Evolutionary conservation across 108 stramenopile genomes (phyloP).

Genomic region (Stephanodiscus minutulus): DNA sequence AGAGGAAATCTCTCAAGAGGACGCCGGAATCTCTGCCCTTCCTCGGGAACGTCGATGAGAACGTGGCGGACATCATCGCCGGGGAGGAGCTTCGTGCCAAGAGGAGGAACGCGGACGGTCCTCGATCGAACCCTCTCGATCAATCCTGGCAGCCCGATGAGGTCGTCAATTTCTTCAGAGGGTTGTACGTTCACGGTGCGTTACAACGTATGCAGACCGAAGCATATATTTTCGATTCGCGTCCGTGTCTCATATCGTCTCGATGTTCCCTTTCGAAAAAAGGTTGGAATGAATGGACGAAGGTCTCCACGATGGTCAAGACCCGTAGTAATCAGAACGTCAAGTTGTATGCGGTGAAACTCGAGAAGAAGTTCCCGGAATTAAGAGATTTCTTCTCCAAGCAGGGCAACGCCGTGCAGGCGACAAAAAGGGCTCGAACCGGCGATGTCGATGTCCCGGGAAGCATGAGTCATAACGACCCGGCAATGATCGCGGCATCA

Average conservation of each 20-base stretch:
- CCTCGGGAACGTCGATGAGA: slow-evolving; percentile 6
- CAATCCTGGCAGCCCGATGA: slow-evolving; percentile 26
- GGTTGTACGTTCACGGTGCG: slow-evolving; percentile 31
- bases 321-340: slow-evolving; percentile 3
- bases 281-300: slow-evolving; percentile 40
- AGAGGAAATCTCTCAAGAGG: slow-evolving; percentile 10
- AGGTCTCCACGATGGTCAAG: slow-evolving; percentile 18
- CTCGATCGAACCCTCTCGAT: neutral
- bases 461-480: neutral
- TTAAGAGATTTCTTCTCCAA: slow-evolving; percentile 26
- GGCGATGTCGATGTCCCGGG: neutral
- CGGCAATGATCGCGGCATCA: slow-evolving; percentile 7
- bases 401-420: neutral
- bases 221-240: neutral
- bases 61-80: slow-evolving; percentile 26
- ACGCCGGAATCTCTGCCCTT: slow-evolving; percentile 30
- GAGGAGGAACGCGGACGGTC: slow-evolving; percentile 2
- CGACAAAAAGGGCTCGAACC: neutral
- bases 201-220: slow-evolving; percentile 3
- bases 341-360: slow-evolving; percentile 10
- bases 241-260: neutral
- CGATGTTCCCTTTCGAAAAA: neutral
- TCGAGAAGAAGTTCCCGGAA: slow-evolving; percentile 14
- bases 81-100: slow-evolving; percentile 28
- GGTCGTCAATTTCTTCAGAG: slow-evolving; percentile 40